Evolutionary conservation across 2,329 filamentous ascomycete species (phyloP).

Genomic region (Aspergillus flavus): DNA sequence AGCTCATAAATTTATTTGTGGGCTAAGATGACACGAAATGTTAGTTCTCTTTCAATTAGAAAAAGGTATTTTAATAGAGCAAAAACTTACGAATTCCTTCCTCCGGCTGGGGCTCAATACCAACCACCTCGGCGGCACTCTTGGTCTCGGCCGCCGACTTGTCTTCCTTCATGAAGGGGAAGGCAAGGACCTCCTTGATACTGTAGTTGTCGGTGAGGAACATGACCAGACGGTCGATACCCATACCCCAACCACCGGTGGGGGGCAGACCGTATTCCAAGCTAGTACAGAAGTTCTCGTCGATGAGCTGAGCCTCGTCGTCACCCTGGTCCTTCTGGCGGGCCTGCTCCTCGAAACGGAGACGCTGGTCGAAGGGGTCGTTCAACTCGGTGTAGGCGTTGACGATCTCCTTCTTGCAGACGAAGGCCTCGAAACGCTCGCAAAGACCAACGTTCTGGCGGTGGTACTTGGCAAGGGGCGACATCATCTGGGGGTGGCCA

Average conservation of each 20-base stretch:
- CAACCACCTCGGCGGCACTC: conserved; percentile 65
- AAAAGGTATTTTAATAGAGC: not conserved
- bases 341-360: conserved; percentile 93
- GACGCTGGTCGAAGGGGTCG: conserved; percentile 90
- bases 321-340: conserved; percentile 95
- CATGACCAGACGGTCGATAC: conserved; percentile 92
- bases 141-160: conserved; percentile 51
- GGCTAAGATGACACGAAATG: conserved; percentile 24
- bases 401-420: conserved; percentile 94
- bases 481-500: conserved; percentile 87
- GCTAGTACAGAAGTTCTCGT: conserved; percentile 90
- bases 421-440: conserved; percentile 97
- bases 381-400: conserved; percentile 99
- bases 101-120: conserved; percentile 59
- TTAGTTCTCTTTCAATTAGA: conserved; percentile 24
- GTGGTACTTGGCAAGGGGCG: conserved; percentile 93
- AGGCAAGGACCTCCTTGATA: conserved; percentile 94
- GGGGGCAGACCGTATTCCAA: conserved; percentile 91
- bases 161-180: conserved; percentile 98
- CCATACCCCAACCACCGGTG: conserved; percentile 95
- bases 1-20: conserved; percentile 34
- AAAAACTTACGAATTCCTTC: conserved; percentile 59
- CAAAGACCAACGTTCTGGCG: conserved; percentile 79
- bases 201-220: conserved; percentile 94
- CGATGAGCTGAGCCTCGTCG: conserved; percentile 92